Base-by-base conservation (phyloP, 257 asterid species). In the Ligustrum vulgare region DNA sequence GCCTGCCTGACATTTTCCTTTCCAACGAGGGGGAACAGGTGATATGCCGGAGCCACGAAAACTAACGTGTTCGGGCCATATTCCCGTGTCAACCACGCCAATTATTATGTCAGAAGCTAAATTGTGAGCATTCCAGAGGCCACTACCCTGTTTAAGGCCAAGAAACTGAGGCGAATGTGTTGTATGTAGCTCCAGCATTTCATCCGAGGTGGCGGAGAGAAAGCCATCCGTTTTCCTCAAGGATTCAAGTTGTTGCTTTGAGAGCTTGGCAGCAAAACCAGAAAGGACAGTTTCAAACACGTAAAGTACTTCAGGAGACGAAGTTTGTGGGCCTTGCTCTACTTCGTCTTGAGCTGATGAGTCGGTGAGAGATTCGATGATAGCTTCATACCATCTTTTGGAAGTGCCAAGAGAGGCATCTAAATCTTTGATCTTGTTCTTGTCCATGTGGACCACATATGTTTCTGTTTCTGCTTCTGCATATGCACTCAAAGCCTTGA, bases 21-120 rank as follows among this genome's bases (percentile, higher is more conserved):
- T 91, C 97, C 97, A 89, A 25, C 71, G 80, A 16, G 87, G 43
- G 23, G 97, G 92, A 22, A 83, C 85, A 0, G 80, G 80, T 3
- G 83, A 60, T 58, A 81, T 12, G 33, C 89, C 90, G 2, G 82
- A 77, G 75, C 76, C 80, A 0, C 69, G 80, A 72, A 91, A 89
- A 74, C 96, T 91, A 3, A 82, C 68, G 68, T 88, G 93, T 56
- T 91, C 93, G 0, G 97, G 97, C 97, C 97, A 91, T 75, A 89
- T 89, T 62, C 96, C 97, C 1, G 91, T 88, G 71, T 91, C 96
- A 0, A 91, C 74, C 1, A 89, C 79, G 2, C 97, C 97, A 23
- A 91, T 86, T 23, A 91, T 91, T 73, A 89, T 87, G 62, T 91
- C 93, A 4, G 91, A 75, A n/a, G 89, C 89, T 39, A 89, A 82